Percentiles rank a stretch among this genome's conserved stretches.
phyloP scores from a whole-genome alignment of 306 rosid species.

The Malus orientalis region DNA sequence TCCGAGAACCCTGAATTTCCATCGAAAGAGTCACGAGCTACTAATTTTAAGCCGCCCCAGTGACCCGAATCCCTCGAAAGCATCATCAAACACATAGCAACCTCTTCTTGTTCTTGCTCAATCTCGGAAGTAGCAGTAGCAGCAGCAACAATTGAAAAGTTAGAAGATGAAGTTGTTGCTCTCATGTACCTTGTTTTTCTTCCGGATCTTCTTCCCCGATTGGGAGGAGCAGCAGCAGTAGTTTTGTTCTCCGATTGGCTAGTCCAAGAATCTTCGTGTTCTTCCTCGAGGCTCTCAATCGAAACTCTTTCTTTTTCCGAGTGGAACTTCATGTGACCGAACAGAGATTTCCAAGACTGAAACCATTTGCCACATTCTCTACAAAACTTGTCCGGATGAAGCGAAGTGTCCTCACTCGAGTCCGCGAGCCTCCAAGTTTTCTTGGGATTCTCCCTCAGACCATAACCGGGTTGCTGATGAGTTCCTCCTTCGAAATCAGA shows the following conservation, averaged over 20 bases:
- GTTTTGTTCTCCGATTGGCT: slow-evolving; percentile 69
- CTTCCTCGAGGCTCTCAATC: slow-evolving; percentile 28
- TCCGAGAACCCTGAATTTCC: slow-evolving; percentile 40
- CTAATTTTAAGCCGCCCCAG: slow-evolving; percentile 43
- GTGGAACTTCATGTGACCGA: slow-evolving; percentile 90
- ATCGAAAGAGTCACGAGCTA: slow-evolving; percentile 52
- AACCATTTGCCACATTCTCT: slow-evolving; percentile 77
- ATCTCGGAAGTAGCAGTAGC: slow-evolving; percentile 34
- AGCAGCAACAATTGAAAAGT: slow-evolving; percentile 25
- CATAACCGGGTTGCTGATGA: slow-evolving; percentile 37
- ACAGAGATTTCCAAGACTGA: slow-evolving; percentile 75
- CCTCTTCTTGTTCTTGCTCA: slow-evolving; percentile 84
- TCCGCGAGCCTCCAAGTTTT: slow-evolving; percentile 58
- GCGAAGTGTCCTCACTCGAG: slow-evolving; percentile 36
- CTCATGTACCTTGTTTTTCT: slow-evolving; percentile 45
- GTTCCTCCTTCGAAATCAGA: slow-evolving; percentile 25
- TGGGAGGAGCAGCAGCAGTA: slow-evolving; percentile 27
- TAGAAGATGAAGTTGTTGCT: slow-evolving; percentile 28
- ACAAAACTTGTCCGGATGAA: slow-evolving; percentile 44
- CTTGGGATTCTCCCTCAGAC: slow-evolving; percentile 73
- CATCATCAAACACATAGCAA: slow-evolving; percentile 87
- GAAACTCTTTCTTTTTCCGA: slow-evolving; percentile 51
- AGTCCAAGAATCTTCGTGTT: slow-evolving; percentile 64
- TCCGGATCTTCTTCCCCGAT: slow-evolving; percentile 44
- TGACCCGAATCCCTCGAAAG: slow-evolving; percentile 58